Evolutionary conservation across 2,329 filamentous ascomycete species (phyloP), one percentile per base, ranked within the genome.

Genomic region (Westerdykella sp.): DNA sequence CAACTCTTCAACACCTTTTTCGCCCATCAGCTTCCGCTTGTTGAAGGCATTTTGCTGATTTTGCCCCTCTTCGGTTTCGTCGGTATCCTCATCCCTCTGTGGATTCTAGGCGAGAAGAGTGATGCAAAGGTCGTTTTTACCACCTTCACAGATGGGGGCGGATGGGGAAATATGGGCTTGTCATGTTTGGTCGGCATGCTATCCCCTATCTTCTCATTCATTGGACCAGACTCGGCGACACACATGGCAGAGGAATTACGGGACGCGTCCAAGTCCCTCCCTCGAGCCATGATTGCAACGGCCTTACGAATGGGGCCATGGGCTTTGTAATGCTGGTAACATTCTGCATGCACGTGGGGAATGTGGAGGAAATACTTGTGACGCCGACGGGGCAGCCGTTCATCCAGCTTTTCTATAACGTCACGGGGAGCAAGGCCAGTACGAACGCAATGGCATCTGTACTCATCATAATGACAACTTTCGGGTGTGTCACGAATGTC

Each of bases 51-150:
- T 9, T 4, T 28, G 9, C 55, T 73, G 4, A 57, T 71, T 15
- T 43, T 75, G 4, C 73, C 75, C 44, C 56, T 74, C 23, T 51
- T 67, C 15, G 73, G 72, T 5, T 69, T 75, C 47, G 69, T 75
- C 45, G 71, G 65, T 5, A 68, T 73, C 45, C 54, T 75, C 13
- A 43, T 73, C 22, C 40, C 41, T 7, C 39, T 61, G 6, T 55
- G 51, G 55, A 47, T 47, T 15, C 34, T 57, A 11, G 54, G 46
- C 4, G 63, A 69, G 1, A 45, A 52, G 46, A 59, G 58, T 11
- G 51, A 60, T 3, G 50, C 69, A 0, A 28, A 12, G 7, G 2
- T 12, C 7, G 71, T 74, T 0, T 74, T 75, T 43, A 66, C 68
- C 3, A 48, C 63, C 1, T 76, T 77, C 50, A 55, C 60, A 11